These are phyloP conservation scores for Rosa persica DNA, from an alignment of 306 rosid genomes.

Conservation along the genomic window DNA sequence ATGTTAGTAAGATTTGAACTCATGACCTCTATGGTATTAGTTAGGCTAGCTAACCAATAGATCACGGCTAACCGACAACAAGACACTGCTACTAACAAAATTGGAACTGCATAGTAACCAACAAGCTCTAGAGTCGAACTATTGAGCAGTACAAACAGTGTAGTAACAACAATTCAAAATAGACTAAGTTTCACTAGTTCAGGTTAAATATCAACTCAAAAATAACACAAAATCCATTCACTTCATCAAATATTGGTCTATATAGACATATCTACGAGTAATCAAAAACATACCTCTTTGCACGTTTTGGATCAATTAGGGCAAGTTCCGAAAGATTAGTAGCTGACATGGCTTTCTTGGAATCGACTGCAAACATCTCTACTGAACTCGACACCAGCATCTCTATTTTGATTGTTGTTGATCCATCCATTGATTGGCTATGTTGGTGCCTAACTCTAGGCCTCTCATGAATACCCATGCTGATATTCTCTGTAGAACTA, in stretches of 20 bases:
- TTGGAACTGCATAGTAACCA: neutral
- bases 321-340: slow-evolving; percentile 94
- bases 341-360: slow-evolving; percentile 83
- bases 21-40: too few relatives aligned
- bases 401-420: slow-evolving; percentile 73
- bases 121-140: neutral
- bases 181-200: neutral
- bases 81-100: neutral
- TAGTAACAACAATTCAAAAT: neutral
- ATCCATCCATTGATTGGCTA: slow-evolving; percentile 97
- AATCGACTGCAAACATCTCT: slow-evolving; percentile 60
- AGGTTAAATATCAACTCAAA: neutral
- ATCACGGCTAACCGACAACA: too few relatives aligned
- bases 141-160: too few relatives aligned
- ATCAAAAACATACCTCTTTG: slow-evolving; percentile 66
- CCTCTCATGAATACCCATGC: slow-evolving; percentile 50
- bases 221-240: neutral
- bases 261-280: neutral
- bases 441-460: slow-evolving; percentile 95
- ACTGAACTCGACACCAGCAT: slow-evolving; percentile 77
- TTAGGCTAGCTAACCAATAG: too few relatives aligned
- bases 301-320: slow-evolving; percentile 89
- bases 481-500: slow-evolving; percentile 38
- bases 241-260: neutral
- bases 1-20: too few relatives aligned